These are phyloP conservation scores for Cylindricascospora bacillispora DNA, from an alignment of 1,139 yeast genomes.

Conservation along the genomic window DNA sequence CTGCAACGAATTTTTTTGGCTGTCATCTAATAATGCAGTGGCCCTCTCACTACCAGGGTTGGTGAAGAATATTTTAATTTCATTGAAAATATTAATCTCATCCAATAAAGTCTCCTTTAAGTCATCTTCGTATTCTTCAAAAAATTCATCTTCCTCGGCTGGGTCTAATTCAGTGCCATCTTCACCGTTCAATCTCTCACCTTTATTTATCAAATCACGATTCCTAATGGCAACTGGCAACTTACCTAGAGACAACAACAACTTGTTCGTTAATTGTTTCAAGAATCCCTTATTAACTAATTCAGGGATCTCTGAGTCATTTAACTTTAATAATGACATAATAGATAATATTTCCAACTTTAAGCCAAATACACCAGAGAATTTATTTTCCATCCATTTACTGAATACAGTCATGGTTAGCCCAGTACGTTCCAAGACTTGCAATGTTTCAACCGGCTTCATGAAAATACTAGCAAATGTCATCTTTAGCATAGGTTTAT, in stretches of 20 bases:
- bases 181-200: slow-evolving; percentile 25
- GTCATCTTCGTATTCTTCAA: slow-evolving; percentile 42
- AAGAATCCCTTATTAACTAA: slow-evolving; percentile 22
- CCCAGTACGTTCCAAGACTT: slow-evolving; percentile 36
- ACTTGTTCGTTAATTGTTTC: slow-evolving; percentile 30
- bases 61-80: slow-evolving; percentile 27
- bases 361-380: slow-evolving; percentile 65
- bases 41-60: too few species aligned
- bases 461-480: slow-evolving; percentile 54
- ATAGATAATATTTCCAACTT: slow-evolving; percentile 62
- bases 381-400: slow-evolving; percentile 51
- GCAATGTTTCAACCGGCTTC: slow-evolving; percentile 46
- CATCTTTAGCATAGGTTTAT: slow-evolving; percentile 38
- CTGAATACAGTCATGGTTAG: slow-evolving; percentile 41
- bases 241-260: slow-evolving; percentile 39
- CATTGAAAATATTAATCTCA: slow-evolving; percentile 45
- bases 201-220: slow-evolving; percentile 43
- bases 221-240: slow-evolving; percentile 62
- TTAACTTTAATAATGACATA: slow-evolving; percentile 33
- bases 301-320: slow-evolving; percentile 29
- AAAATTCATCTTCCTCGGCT: slow-evolving; percentile 32
- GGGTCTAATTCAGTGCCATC: slow-evolving; percentile 30
- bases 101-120: slow-evolving; percentile 70
- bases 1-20: too few species aligned
- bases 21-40: too few species aligned